Evolutionary conservation across 345 rosid genomes (phyloP).

Genomic region (Syzygium jambos): DNA sequence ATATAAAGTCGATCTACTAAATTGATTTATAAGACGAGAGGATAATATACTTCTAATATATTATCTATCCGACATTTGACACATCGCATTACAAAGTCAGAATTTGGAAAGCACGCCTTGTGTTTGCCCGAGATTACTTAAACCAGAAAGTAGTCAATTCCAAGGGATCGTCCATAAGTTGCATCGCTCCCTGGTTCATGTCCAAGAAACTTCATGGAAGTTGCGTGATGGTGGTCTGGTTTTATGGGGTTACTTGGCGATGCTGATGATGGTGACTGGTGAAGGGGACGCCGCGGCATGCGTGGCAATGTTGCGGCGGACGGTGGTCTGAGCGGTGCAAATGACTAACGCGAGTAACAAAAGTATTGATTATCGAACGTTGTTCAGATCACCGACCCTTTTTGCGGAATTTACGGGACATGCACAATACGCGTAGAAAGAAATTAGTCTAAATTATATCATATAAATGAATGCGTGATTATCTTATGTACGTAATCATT

Average conservation of each 20-base stretch:
- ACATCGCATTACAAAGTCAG: not conserved
- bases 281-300: not conserved
- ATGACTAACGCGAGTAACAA: not conserved
- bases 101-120: not conserved
- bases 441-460: not conserved
- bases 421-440: not conserved
- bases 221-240: not conserved
- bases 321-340: not conserved
- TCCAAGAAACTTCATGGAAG: not conserved
- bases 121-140: not conserved
- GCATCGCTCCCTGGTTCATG: not conserved
- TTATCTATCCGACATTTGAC: not conserved
- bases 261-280: not conserved
- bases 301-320: not conserved
- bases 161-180: not conserved
- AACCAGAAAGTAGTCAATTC: not conserved
- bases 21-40: not conserved
- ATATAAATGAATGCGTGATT: not conserved
- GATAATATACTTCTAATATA: not conserved
- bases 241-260: not conserved
- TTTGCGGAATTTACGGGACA: rapidly evolving
- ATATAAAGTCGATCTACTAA: not conserved
- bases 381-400: not conserved
- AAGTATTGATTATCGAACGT: not conserved
- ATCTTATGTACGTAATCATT: not conserved